Base-by-base conservation (phyloP, 768 basidiomycete genomes). In the Mycena indigotica region DNA sequence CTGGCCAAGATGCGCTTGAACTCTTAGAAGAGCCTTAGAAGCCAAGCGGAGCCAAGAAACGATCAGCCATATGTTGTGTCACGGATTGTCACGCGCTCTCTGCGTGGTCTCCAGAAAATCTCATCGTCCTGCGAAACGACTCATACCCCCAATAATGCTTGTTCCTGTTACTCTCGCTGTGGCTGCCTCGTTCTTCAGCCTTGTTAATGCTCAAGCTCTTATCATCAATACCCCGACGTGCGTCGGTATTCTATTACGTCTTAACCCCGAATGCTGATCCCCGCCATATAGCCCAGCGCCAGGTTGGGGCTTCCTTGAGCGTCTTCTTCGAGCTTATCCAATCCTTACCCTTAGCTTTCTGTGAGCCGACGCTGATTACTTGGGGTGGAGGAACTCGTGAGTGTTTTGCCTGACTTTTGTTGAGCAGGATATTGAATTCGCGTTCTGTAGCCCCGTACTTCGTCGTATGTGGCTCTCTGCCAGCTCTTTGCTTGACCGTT, bases 221-320 rank as follows among this genome's bases (percentile, higher is more conserved):
- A 32, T 26, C 5, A 61, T 61, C 52, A 44, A 39, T n/a, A 62
- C 61, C n/a, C 61, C 61, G 4, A 30, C n/a, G 60, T 62, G 54
- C n/a, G 61, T 48, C 25, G 15, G 2, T n/a, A 6, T 48, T 50
- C 53, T 58, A 38, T 44, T 28, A 4, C 48, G 15, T 50, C 23
- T 13, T 12, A 25, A 12, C 8, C 6, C 8, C 48, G 5, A 50
- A 23, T 6, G 28, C 45, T 12, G 21, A 50, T 16, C 53, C 48
- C 53, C 57, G 12, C 53, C 35, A 13, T 45, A 16, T 28, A 56
- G 55, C 41, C 46, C 57, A 10, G n/a, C 60, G 25, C 55, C 60
- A 44, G 54, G 60, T 61, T 28, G 46, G 30, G 16, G 16, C 19
- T n/a, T 48, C 15, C 55, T 57, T 50, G 23, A 38, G 4, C 32